phyloP scores from a whole-genome alignment of 805 yeast genomes.

The Yarrowia alimentaria region DNA sequence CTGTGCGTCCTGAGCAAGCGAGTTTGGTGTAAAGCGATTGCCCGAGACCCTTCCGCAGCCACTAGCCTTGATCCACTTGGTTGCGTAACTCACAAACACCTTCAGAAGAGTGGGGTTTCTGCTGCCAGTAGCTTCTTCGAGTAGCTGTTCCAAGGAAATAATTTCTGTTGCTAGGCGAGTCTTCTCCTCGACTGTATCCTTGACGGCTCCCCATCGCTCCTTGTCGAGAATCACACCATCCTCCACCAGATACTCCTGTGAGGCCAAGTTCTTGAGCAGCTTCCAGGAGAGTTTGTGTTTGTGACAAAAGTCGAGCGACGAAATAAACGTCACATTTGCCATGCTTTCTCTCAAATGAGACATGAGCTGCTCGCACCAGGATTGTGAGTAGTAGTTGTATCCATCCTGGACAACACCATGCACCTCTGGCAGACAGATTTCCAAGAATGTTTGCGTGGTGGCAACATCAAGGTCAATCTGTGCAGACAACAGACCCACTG shows the following conservation, averaged over 20 bases:
- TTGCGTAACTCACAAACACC: background rate
- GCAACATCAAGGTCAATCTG: conserved; percentile 11
- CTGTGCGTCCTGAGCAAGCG: conserved; percentile 18
- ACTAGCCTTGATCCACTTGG: background rate
- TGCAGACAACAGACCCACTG: conserved; percentile 11
- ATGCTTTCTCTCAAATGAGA: background rate
- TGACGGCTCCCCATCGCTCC: background rate
- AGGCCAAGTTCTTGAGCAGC: background rate
- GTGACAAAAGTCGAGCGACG: conserved; percentile 12
- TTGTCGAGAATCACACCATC: conserved; percentile 12
- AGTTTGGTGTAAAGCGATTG: conserved; percentile 9
- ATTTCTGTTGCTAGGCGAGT: background rate
- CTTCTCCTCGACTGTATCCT: background rate
- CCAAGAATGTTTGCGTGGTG: conserved; percentile 14
- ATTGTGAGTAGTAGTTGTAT: conserved; percentile 10
- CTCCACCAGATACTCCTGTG: conserved; percentile 3
- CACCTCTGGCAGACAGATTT: conserved; percentile 6
- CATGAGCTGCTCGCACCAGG: conserved; percentile 12
- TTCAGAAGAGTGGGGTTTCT: background rate
- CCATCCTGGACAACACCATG: conserved; percentile 14
- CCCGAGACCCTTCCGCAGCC: conserved; percentile 7
- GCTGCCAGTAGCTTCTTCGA: background rate
- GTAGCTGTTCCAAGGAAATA: background rate
- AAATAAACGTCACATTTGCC: background rate
- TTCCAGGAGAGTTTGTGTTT: conserved; percentile 21